Percentiles rank a stretch among this genome's conserved stretches.
Evolutionary conservation across 306 rosid genomes (phyloP).

Genomic region (Trifolium subterraneum): DNA sequence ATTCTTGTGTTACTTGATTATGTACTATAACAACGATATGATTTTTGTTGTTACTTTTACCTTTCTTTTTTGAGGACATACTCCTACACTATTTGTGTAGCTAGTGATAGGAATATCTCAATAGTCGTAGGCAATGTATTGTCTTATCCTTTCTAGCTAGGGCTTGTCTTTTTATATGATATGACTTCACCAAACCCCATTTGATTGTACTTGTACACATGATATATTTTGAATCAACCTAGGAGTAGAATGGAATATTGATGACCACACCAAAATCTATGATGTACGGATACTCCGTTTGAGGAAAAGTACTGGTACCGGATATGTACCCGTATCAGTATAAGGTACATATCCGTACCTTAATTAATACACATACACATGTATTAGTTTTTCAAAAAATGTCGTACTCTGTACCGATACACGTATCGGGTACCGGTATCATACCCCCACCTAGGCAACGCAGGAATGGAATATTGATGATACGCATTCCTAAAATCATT

Average conservation of each 20-base stretch:
- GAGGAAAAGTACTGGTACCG: too few species aligned
- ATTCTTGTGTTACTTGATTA: constrained; percentile 17
- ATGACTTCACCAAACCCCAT: constrained; percentile 23
- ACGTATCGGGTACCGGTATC: too few species aligned
- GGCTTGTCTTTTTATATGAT: constrained; percentile 24
- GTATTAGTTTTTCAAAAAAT: too few species aligned
- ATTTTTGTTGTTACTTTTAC: constrained; percentile 32
- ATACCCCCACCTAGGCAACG: too few species aligned
- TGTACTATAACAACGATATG: constrained; percentile 28
- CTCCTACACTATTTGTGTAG: constrained; percentile 11
- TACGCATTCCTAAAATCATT: constrained; percentile 41
- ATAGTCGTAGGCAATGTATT: constrained; percentile 17
- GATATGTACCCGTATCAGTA: too few species aligned
- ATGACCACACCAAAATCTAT: not conserved
- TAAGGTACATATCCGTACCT: too few species aligned
- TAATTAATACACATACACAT: too few species aligned
- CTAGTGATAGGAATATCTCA: constrained; percentile 38
- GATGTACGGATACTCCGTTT: too few species aligned
- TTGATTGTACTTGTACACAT: constrained; percentile 15
- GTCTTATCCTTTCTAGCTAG: constrained; percentile 29
- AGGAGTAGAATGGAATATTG: constrained; percentile 33
- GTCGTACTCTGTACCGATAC: too few species aligned
- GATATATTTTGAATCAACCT: not conserved
- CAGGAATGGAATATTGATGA: constrained; percentile 15
- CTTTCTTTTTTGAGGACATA: constrained; percentile 39